Base-by-base conservation (phyloP, 441 rosid species). In the Bocquillonia castaneifolia region DNA sequence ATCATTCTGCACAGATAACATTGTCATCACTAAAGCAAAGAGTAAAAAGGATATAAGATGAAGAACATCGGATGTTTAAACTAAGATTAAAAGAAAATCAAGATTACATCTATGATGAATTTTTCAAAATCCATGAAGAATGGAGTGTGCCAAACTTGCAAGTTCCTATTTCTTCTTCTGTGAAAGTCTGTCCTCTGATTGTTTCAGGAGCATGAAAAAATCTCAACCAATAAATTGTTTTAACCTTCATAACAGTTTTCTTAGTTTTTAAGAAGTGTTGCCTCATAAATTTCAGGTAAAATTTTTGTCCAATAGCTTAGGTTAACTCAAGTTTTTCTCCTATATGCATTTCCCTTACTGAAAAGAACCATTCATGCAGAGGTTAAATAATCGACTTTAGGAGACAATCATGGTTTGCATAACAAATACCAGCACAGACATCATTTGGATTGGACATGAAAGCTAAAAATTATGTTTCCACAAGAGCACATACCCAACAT, bases 1-100 rank as follows among this genome's bases (percentile, higher is more conserved):
- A 72, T 85, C 89, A 32, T 77, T 82, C 98, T 93, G 69, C 73
- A 76, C 17, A 44, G 60, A 53, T 39, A 72, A 60, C 20, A 56
- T 64, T 61, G 69, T 26, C 20, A 22, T 70, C 50, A 78, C 14
- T 4, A 59, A 68, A 8, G 22, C 36, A 25, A 42, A 51, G 40
- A 48, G 64, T 10, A 64, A 65, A 31, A 55, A 0, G 32, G 29
- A 67, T 50, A 44, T 13, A 32, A 54, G 68, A 48, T 18, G 17
- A 50, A 29, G 6, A 65, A 14, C 34, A 48, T 26, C 54, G 55
- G 53, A 70, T 54, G 47, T 10, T 29, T 20, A 42, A 47, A 23
- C n/a, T 18, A 36, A n/a, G 29, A 18, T 20, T 7, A 7, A 34
- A 26, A 20, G 50, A 48, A 36, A 20, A 20, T n/a, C 44, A n/a